phyloP scores from a whole-genome alignment of 352 stramenopile genomes.

The Phytophthora pini region DNA sequence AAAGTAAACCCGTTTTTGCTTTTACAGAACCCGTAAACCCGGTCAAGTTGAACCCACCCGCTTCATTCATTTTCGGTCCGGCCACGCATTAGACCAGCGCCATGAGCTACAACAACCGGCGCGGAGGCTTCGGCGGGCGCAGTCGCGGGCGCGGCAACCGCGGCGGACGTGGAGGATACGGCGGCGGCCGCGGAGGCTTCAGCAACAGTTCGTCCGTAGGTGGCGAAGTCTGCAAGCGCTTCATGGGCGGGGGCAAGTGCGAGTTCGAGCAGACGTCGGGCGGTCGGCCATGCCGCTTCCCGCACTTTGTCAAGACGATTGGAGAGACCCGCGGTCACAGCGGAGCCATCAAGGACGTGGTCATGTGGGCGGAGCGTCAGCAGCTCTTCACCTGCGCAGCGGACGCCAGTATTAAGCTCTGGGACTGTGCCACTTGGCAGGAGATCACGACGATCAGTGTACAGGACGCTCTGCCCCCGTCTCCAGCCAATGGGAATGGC shows the following conservation, averaged over 20 bases:
- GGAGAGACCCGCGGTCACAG: conserved; percentile 79
- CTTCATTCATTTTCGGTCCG: neutral
- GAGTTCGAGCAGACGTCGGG: conserved; percentile 53
- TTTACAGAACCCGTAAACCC: no score
- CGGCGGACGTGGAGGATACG: conserved; percentile 33
- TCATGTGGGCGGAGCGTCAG: conserved; percentile 73
- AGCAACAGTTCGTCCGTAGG: conserved; percentile 40
- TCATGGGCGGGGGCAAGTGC: conserved; percentile 74
- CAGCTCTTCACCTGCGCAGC: conserved; percentile 80
- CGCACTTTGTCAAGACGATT: conserved; percentile 88
- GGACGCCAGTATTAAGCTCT: conserved; percentile 83
- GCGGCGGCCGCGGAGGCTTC: conserved; percentile 40
- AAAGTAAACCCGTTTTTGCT: no score
- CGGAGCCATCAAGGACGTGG: conserved; percentile 78
- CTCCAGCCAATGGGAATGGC: conserved; percentile 14
- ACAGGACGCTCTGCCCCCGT: conserved; percentile 31
- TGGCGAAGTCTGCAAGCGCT: conserved; percentile 74
- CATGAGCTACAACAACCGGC: conserved; percentile 75
- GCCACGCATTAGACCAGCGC: conserved; percentile 4
- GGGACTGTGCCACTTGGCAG: conserved; percentile 83
- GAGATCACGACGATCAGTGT: conserved; percentile 82
- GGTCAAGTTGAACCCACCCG: no score
- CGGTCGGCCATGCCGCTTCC: conserved; percentile 66
- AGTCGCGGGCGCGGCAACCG: conserved; percentile 58
- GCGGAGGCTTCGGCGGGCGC: conserved; percentile 63